Conservation (phyloP, 73 alveolate species). For the Uronychia setigera region DNA sequence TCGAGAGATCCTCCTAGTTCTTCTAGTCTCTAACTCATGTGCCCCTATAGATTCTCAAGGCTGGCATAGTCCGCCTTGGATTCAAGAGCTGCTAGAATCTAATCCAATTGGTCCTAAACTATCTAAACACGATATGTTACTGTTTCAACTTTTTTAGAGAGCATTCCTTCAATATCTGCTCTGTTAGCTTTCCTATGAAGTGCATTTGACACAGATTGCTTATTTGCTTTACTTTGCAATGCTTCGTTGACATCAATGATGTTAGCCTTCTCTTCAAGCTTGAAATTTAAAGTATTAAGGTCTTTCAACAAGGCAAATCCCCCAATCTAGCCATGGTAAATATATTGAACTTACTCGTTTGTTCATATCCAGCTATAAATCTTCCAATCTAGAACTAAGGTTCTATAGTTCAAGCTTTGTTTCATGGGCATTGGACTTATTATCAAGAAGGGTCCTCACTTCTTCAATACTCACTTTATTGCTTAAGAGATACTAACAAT, state of each 20-base stretch:
- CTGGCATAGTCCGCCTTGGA: conserved; percentile 34
- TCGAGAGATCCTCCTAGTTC: conserved; percentile 28
- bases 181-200: conserved; percentile 94
- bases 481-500: conserved; percentile 48
- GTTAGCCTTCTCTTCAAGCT: conserved; percentile 80
- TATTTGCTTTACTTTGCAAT: conserved; percentile 86
- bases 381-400: conserved; percentile 63
- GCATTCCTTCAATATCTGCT: conserved; percentile 78
- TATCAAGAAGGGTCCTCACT: conserved; percentile 70
- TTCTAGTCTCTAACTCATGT: conserved; percentile 24
- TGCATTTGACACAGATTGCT: conserved; percentile 91
- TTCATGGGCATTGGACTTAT: conserved; percentile 79
- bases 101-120: background rate
- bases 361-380: conserved; percentile 55
- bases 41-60: conserved; percentile 17
- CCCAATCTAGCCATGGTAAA: conserved; percentile 6
- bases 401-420: conserved; percentile 62
- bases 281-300: conserved; percentile 53
- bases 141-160: conserved; percentile 68
- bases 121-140: background rate
- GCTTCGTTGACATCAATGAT: conserved; percentile 85
- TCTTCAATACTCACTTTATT: conserved; percentile 80
- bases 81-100: conserved; percentile 18
- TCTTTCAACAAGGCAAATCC: conserved; percentile 78
- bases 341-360: conserved; percentile 28